A percentile compares a stretch with the other conserved stretches of the same genome.
Evolutionary conservation across 139 green algal species (phyloP).

Genomic region (Ulvella scutata): DNA sequence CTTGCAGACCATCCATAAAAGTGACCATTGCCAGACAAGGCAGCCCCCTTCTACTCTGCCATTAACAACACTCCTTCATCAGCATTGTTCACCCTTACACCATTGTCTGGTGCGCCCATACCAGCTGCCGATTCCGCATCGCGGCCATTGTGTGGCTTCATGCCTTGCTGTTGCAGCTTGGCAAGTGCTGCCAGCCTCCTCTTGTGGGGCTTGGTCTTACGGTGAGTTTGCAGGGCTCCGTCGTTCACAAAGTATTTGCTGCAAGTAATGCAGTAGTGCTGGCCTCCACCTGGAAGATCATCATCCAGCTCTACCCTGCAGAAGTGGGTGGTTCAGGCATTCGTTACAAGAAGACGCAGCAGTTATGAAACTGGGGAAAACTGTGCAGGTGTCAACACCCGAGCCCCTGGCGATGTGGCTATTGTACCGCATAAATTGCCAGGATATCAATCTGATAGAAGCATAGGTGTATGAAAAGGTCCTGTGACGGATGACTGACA

Average conservation of each 20-base stretch:
- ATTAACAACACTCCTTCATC: background rate
- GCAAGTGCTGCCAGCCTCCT: slow-evolving; percentile 12
- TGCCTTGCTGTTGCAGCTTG: background rate
- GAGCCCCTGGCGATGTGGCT: no score
- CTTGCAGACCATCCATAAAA: no score
- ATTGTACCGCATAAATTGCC: no score
- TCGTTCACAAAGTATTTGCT: slow-evolving; percentile 43
- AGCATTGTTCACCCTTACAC: slow-evolving; percentile 13
- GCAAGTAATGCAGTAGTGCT: slow-evolving; percentile 51
- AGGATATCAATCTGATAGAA: no score
- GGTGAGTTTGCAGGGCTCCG: slow-evolving; percentile 32
- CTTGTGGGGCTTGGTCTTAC: slow-evolving; percentile 56
- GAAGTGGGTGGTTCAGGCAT: no score
- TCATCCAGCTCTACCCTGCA: slow-evolving; percentile 55
- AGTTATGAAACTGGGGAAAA: no score
- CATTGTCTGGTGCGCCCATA: slow-evolving; percentile 66
- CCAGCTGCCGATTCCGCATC: slow-evolving; percentile 63
- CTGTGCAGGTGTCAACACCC: no score
- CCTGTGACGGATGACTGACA: no score
- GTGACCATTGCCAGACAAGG: no score
- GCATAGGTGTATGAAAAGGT: no score
- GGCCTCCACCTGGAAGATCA: slow-evolving; percentile 49
- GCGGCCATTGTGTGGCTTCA: slow-evolving; percentile 49
- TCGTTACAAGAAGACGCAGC: no score
- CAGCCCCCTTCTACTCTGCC: no score